Evolutionary conservation across 208 protist species (phyloP).

Genomic region (Leishmania tropica): DNA sequence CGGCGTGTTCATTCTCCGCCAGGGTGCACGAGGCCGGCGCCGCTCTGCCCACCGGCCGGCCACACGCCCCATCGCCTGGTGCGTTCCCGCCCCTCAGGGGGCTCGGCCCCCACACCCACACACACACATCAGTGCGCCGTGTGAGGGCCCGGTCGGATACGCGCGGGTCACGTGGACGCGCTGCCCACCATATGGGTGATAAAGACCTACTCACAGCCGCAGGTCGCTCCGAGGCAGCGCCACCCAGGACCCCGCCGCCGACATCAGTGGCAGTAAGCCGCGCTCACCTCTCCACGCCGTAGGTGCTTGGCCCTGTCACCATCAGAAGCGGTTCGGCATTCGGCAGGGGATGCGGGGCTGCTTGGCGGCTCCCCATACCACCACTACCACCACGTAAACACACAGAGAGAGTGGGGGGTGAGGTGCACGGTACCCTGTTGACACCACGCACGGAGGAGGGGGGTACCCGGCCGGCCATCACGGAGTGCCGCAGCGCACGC

Average conservation of each 20-base stretch:
- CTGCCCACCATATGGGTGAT: no score
- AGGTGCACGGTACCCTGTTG: not conserved
- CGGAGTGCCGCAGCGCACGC: not conserved
- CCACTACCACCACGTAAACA: not conserved
- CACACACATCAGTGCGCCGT: no score
- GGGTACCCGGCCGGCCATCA: not conserved
- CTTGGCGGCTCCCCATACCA: not conserved
- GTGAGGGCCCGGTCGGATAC: no score
- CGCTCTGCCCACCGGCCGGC: no score
- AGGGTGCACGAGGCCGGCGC: no score
- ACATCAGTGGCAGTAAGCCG: not conserved
- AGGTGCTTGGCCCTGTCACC: not conserved
- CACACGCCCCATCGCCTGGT: no score
- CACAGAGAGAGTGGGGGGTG: not conserved
- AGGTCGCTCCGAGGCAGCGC: not conserved
- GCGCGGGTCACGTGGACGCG: no score
- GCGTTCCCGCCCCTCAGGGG: no score
- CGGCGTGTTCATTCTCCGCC: not conserved
- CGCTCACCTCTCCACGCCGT: not conserved
- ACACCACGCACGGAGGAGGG: not conserved
- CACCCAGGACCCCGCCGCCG: not conserved
- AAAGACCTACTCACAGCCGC: no score
- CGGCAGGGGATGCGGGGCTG: not conserved
- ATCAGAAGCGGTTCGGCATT: not conserved
- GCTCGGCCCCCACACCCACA: no score